Evolutionary conservation across 176 grass and related monocot genomes (phyloP).

Genomic region (Phoenix roebelenii): DNA sequence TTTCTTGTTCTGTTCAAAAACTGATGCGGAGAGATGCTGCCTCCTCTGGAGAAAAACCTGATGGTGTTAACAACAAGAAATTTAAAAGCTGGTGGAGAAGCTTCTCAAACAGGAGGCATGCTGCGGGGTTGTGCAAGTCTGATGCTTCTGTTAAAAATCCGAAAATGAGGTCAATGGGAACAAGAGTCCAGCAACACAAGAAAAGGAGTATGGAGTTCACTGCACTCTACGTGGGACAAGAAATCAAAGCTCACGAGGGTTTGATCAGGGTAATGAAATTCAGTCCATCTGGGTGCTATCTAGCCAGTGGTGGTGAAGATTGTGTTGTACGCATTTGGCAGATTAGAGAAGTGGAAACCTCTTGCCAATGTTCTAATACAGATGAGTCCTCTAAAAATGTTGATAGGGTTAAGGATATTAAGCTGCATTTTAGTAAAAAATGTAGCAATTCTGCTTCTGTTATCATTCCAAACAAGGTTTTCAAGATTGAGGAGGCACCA

Average conservation of each 20-base stretch:
- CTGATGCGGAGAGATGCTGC: constrained; percentile 20
- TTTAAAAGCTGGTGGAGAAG: constrained; percentile 49
- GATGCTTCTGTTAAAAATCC: constrained; percentile 39
- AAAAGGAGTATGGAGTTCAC: constrained; percentile 70
- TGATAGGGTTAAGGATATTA: constrained; percentile 35
- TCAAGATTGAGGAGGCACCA: constrained; percentile 56
- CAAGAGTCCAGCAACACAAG: constrained; percentile 46
- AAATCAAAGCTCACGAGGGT: constrained; percentile 86
- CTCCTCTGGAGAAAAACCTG: background rate
- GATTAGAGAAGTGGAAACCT: constrained; percentile 59
- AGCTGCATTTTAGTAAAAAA: constrained; percentile 23
- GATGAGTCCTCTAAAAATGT: constrained; percentile 21
- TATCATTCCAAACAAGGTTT: constrained; percentile 48
- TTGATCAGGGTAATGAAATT: constrained; percentile 78
- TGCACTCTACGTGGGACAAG: constrained; percentile 63
- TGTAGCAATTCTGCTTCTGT: constrained; percentile 28
- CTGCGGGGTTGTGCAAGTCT: constrained; percentile 27
- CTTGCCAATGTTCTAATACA: constrained; percentile 22
- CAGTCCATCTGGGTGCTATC: constrained; percentile 68
- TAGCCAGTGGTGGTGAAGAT: constrained; percentile 86
- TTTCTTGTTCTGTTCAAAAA: constrained; percentile 40
- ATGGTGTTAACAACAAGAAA: constrained; percentile 29
- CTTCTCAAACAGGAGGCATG: constrained; percentile 34
- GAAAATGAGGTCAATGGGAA: constrained; percentile 27
- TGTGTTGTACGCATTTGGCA: constrained; percentile 61